These are phyloP conservation scores for Lanzia echinophila DNA, from an alignment of 2,329 filamentous ascomycete genomes.

Conservation along the genomic window DNA sequence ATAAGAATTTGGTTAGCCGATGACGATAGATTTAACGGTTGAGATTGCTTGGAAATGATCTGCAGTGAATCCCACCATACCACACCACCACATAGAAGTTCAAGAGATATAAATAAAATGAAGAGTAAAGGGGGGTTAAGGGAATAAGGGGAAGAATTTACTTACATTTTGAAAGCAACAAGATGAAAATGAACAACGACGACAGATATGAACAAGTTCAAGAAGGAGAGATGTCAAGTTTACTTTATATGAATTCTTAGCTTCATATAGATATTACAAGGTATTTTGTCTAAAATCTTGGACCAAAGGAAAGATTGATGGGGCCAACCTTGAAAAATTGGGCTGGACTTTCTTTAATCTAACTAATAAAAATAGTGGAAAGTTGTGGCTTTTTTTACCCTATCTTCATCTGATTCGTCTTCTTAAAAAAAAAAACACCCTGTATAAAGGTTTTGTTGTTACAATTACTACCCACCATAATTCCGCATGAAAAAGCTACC, in stretches of 20 bases:
- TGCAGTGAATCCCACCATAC: background rate
- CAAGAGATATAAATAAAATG: too few relatives aligned
- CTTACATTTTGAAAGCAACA: too few relatives aligned
- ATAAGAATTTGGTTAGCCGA: constrained; percentile 4
- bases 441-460: background rate
- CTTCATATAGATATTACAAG: too few relatives aligned
- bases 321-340: background rate
- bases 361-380: background rate
- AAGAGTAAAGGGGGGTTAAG: too few relatives aligned
- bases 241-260: too few relatives aligned
- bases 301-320: background rate
- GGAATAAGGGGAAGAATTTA: too few relatives aligned
- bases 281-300: background rate
- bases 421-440: background rate
- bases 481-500: background rate
- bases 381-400: background rate
- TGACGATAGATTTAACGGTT: background rate
- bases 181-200: background rate
- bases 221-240: too few relatives aligned
- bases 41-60: background rate
- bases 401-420: background rate
- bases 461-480: background rate
- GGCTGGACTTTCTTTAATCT: background rate
- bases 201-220: too few relatives aligned
- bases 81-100: too few relatives aligned